Evolutionary conservation across 257 asterid genomes (phyloP), one percentile per base, ranked within the genome.

Genomic region (Capsicum baccatum): DNA sequence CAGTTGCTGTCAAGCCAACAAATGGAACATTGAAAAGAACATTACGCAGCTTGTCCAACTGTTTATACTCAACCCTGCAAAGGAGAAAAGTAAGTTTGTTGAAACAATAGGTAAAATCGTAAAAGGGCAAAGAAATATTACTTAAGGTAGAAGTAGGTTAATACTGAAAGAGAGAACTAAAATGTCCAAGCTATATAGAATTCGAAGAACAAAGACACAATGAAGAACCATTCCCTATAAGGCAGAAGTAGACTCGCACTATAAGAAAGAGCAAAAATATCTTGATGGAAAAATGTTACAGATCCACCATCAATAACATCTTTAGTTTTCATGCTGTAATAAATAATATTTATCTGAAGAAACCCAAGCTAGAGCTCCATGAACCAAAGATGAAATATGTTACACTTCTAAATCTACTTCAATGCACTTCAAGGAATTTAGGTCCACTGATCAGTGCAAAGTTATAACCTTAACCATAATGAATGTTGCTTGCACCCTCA

Each of bases 1-100:
- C 99, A 57, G 99, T 94, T 83, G 99, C 99, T 48, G 99, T 96
- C 86, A 96, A 88, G 86, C 89, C 98, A 84, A 96, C 97, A 87
- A 96, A 89, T 37, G 99, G 99, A 83, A 96, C 94, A 86, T 88
- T 84, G 64, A 39, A 16, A 74, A 96, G 97, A 87, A 90, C 90
- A 80, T 90, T 87, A 42, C 98, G 98, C 90, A 96, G 84, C 89
- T 84, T 92, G 86, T 92, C 96, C 89, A 96, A 85, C 87, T 88
- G 92, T 85, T 96, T 96, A 90, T 92, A 96, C 88, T 94, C 98
- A 81, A 93, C 92, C 94, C 98, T 96, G 93, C 62, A 83, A 86
- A 86, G 83, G 21, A 82, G 59, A 66, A 81, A 76, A 52, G 63
- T 19, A 74, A 76, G 48, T 21, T 52, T 48, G 83, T 80, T 87